These are phyloP conservation scores for Yueomyces sinensis DNA, from an alignment of 805 yeast genomes.

Conservation along the genomic window DNA sequence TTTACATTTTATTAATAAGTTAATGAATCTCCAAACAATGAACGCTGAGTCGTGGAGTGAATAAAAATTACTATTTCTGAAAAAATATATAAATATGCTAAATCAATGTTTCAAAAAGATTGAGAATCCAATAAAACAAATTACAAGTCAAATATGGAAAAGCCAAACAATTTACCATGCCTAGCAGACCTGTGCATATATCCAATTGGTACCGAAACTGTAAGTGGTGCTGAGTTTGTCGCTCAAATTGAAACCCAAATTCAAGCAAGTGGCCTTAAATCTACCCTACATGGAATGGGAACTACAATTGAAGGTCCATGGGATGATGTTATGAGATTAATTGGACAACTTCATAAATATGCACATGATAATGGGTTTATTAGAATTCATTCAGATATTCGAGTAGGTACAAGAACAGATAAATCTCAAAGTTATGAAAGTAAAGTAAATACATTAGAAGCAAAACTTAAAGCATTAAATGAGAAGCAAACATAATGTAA, in stretches of 20 bases:
- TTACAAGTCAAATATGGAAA: no score
- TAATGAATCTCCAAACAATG: no score
- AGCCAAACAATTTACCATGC: slow-evolving; percentile 26
- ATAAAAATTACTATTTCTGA: no score
- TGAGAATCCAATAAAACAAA: no score
- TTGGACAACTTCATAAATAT: slow-evolving; percentile 64
- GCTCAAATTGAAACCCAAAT: slow-evolving; percentile 55
- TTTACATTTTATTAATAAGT: no score
- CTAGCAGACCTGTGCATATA: slow-evolving; percentile 77
- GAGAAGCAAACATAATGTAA: no score
- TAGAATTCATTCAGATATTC: slow-evolving; percentile 72
- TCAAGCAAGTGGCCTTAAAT: slow-evolving; percentile 45
- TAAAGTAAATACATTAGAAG: slow-evolving; percentile 50
- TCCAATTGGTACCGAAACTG: slow-evolving; percentile 70
- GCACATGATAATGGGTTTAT: slow-evolving; percentile 61
- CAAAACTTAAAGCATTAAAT: slow-evolving; percentile 34
- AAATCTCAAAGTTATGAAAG: slow-evolving; percentile 60
- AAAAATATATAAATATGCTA: no score
- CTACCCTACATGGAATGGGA: slow-evolving; percentile 80
- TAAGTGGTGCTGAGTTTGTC: slow-evolving; percentile 74
- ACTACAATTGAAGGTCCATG: slow-evolving; percentile 85
- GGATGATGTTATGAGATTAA: slow-evolving; percentile 69
- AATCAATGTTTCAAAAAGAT: no score
- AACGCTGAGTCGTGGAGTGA: no score
- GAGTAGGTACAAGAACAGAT: slow-evolving; percentile 77